Percentiles rank a stretch among this genome's conserved stretches.
Evolutionary conservation across 1,284 basidiomycete genomes (phyloP).

Genomic region (Ganoderma meredithae): DNA sequence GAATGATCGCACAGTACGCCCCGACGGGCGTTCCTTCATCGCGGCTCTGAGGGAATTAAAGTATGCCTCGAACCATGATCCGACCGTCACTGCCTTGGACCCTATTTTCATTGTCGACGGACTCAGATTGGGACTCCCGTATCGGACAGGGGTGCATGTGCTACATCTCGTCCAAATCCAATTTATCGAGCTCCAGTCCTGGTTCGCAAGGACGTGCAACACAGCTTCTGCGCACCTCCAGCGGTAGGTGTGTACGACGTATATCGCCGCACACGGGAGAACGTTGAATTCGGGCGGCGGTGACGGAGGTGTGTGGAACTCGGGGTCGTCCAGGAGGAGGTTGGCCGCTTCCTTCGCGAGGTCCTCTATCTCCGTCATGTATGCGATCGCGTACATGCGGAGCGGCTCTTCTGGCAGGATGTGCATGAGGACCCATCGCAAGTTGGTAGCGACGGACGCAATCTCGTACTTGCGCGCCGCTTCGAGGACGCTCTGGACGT

Average conservation of each 20-base stretch:
- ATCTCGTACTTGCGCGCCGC: constrained; percentile 37
- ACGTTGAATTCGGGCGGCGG: neutral
- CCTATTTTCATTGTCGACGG: neutral
- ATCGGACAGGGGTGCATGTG: too few relatives aligned
- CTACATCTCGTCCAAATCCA: neutral
- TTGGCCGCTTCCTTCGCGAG: constrained; percentile 7
- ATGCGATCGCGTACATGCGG: constrained; percentile 26
- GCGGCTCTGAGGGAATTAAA: neutral
- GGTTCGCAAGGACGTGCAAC: neutral
- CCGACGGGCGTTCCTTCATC: neutral
- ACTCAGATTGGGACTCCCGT: too few relatives aligned
- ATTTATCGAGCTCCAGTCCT: neutral
- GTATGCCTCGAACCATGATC: neutral
- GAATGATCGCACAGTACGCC: neutral
- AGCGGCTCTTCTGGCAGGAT: constrained; percentile 12
- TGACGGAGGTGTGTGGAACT: constrained; percentile 1
- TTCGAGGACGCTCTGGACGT: constrained; percentile 19
- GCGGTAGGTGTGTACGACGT: neutral
- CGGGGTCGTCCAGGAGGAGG: neutral
- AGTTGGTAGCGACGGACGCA: constrained; percentile 3
- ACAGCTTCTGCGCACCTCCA: neutral
- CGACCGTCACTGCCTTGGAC: neutral
- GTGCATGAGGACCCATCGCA: constrained; percentile 15
- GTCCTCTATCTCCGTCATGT: constrained; percentile 14
- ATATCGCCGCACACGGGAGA: neutral